Percentiles rank a stretch among this genome's conserved stretches.
Conservation (phyloP, 2,329 filamentous ascomycete species). For the Penicillium sp. region DNA sequence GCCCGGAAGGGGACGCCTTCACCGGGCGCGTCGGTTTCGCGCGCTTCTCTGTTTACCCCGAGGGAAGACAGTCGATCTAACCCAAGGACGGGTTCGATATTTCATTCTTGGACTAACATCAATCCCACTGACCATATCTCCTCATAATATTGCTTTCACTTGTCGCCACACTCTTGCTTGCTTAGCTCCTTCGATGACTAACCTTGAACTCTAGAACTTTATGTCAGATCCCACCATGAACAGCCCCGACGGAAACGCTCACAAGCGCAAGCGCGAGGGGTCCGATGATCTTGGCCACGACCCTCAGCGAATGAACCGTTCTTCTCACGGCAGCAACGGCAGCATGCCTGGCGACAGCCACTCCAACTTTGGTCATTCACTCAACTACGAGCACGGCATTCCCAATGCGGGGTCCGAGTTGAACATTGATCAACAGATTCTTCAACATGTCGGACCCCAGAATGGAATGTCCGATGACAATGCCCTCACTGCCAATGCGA, state of each 20-base stretch:
- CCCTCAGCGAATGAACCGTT: constrained; percentile 40
- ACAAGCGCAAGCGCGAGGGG: constrained; percentile 44
- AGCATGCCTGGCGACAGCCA: constrained; percentile 36
- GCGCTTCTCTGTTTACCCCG: constrained; percentile 26
- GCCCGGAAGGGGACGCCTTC: not conserved
- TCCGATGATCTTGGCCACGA: constrained; percentile 41
- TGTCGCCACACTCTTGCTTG: not conserved
- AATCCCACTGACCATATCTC: not conserved
- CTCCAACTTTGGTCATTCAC: constrained; percentile 34
- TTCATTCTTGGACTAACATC: constrained; percentile 6
- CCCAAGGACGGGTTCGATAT: constrained; percentile 11
- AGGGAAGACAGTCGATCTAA: constrained; percentile 13
- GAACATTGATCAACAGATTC: constrained; percentile 46
- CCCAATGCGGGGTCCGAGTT: constrained; percentile 37
- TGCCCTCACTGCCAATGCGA: constrained; percentile 47
- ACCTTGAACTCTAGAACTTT: constrained; percentile 13
- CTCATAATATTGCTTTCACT: not conserved
- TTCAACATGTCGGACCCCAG: constrained; percentile 52
- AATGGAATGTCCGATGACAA: constrained; percentile 53
- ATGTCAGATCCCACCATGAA: constrained; percentile 43
- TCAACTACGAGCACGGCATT: constrained; percentile 42
- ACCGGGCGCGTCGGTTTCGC: constrained; percentile 29
- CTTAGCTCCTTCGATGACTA: constrained; percentile 17
- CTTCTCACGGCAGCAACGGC: constrained; percentile 41
- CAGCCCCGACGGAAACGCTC: constrained; percentile 33